Evolutionary conservation across 176 grass and related monocot species (phyloP), one percentile per base, ranked within the genome.

Genomic region (Bothriochloa decipiens): DNA sequence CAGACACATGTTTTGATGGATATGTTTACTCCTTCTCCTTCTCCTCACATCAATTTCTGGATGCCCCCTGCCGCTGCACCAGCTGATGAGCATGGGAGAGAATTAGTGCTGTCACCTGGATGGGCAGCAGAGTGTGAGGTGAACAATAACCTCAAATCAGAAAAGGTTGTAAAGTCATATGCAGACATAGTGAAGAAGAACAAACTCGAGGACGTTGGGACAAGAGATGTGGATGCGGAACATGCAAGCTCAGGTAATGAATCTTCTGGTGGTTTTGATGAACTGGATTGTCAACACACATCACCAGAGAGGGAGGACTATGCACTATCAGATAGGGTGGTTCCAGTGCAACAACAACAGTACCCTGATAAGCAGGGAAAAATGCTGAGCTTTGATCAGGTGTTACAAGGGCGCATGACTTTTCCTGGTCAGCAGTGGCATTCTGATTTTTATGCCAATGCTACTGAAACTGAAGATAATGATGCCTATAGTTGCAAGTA

Each of bases 11-110:
- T 49, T 69, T 81, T 86, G 70, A 93, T 82, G 35, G 41, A 69
- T 73, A 92, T 97, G 74, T 97, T 95, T 67, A 91, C 60, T 25
- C 74, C 88, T 58, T 80, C 72, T 80, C 75, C 75, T 82, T 80
- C 66, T 80, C 75, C 74, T 76, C 85, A 84, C 62, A 84, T 25
- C 65, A 91, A 76, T 55, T 73, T 86, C 75, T 92, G 81, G 47
- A 49, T 49, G 47, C 47, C 47, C 14, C 47, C 47, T 49, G 47
- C 47, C 14, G 14, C 47, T 5, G 47, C 47, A 49, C 47, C 47
- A 15, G 14, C 47, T 49, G 14, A 49, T 49, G 47, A 16, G 3
- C 47, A 49, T 16, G 47, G 47, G 47, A 49, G 47, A 49, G 47
- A 49, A 49, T 49, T 49, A 16, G 47, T 16, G 47, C 3, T 49